Evolutionary conservation across 2,329 filamentous ascomycete genomes (phyloP), one percentile per base, ranked within the genome.

Genomic region (Pestalotiopsis sp.): DNA sequence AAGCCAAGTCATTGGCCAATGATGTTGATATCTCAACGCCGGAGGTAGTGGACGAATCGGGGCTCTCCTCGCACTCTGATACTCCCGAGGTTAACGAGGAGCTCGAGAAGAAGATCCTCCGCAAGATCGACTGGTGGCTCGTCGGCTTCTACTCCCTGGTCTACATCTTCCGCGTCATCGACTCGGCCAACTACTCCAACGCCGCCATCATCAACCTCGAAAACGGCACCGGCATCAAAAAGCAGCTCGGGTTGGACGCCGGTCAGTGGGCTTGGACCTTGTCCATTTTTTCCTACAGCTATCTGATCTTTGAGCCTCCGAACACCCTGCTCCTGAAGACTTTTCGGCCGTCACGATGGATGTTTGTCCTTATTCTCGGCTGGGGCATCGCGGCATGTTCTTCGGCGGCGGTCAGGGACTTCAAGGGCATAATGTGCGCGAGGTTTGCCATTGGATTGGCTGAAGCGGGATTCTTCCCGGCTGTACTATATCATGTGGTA

Each of bases 181-280:
- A 81, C 71, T 80, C 78, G 3, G 75, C 73, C 59, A 82, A 82
- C 68, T 81, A 80, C 69, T 76, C 80, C 14, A 82, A 81, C 27
- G 78, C 80, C 1, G 80, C 80, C 12, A 82, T 82, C 64, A 81
- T 81, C 74, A 81, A 81, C 65, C 75, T 81, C 25, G 80, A 81
- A 71, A 70, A 75, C 27, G 79, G 80, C 23, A 80, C 78, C 3
- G 78, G 78, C 27, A 81, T 82, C 70, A 82, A 82, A 68, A 78
- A 78, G 68, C 74, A 81, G 67, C 78, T 82, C 3, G 67, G 74
- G 27, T 71, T 81, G 12, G 74, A 63, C 41, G 63, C 78, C 1
- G 73, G 72, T 0, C 75, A 81, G 69, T 82, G 80, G 80, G 73
- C 80, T 1, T 82, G 80, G 80, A 78, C 78, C 0, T 72, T 77